phyloP scores from a whole-genome alignment of 805 yeast species.

The Starmerella powellii region DNA sequence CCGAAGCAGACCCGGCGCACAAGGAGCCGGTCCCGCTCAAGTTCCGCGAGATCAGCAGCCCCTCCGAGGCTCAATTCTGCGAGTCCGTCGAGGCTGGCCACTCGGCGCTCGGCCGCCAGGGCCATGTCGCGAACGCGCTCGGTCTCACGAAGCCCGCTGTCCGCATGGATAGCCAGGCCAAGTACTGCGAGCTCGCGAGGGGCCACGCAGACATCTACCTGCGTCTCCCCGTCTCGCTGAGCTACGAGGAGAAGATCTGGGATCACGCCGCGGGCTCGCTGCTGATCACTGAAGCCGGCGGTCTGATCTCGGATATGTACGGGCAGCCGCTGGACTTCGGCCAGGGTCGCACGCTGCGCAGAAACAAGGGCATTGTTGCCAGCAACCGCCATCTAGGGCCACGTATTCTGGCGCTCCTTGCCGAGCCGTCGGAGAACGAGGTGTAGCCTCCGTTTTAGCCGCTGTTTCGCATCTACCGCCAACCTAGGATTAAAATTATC shows the following conservation, averaged over 20 bases:
- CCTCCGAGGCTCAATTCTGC: conserved; percentile 51
- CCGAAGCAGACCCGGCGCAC: conserved; percentile 25
- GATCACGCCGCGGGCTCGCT: conserved; percentile 96
- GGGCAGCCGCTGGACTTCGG: conserved; percentile 73
- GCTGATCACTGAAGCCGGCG: conserved; percentile 81
- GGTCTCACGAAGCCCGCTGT: conserved; percentile 48
- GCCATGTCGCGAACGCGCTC: conserved; percentile 52
- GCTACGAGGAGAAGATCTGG: conserved; percentile 91
- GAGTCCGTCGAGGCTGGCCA: conserved; percentile 96
- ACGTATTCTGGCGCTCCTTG: conserved; percentile 13
- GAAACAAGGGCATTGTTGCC: conserved; percentile 90
- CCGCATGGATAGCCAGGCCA: conserved; percentile 90
- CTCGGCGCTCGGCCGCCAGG: conserved; percentile 80
- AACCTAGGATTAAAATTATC: too few species aligned
- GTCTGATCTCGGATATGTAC: conserved; percentile 71
- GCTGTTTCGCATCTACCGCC: too few species aligned
- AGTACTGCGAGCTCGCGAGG: conserved; percentile 78
- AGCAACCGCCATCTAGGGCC: conserved; percentile 16
- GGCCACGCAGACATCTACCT: conserved; percentile 90
- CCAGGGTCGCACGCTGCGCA: conserved; percentile 57
- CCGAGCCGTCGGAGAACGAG: conserved; percentile 4
- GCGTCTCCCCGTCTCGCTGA: conserved; percentile 65
- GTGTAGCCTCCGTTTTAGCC: too few species aligned
- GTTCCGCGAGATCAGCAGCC: conserved; percentile 40
- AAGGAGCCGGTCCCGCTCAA: conserved; percentile 28